A percentile compares a stretch with the other conserved stretches of the same genome.
phyloP scores from a whole-genome alignment of 1,139 yeast species.

The Ogataea hybrid region DNA sequence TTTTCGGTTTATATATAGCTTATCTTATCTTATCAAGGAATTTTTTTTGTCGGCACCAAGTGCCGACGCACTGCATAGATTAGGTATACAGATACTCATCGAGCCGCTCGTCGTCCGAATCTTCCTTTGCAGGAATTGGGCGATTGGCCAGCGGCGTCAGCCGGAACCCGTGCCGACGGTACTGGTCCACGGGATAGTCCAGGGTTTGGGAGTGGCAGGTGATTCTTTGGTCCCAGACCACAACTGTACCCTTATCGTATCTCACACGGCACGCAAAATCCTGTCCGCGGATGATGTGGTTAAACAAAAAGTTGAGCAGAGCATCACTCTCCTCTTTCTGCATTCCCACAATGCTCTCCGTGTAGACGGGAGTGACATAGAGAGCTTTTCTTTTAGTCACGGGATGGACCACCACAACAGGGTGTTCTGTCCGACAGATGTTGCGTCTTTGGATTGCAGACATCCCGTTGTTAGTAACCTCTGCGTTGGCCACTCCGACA shows the following conservation, averaged over 20 bases:
- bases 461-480: constrained; percentile 32
- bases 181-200: constrained; percentile 14
- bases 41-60: constrained; percentile 10
- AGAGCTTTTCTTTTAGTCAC: constrained; percentile 52
- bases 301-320: constrained; percentile 48
- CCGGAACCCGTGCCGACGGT: constrained; percentile 63
- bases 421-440: constrained; percentile 41
- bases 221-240: constrained; percentile 36
- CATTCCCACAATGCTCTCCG: constrained; percentile 54
- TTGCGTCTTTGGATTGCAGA: constrained; percentile 40
- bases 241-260: constrained; percentile 58
- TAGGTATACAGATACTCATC: constrained; percentile 25
- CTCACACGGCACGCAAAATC: constrained; percentile 57
- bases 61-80: constrained; percentile 5
- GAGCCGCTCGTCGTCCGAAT: constrained; percentile 29
- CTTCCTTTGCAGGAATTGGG: constrained; percentile 31
- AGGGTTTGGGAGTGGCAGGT: constrained; percentile 20
- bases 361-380: constrained; percentile 52
- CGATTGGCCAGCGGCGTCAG: constrained; percentile 63
- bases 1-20: constrained; percentile 7
- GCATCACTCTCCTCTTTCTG: constrained; percentile 54
- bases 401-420: constrained; percentile 57
- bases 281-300: constrained; percentile 44
- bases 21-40: constrained; percentile 10
- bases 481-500: constrained; percentile 46